Evolutionary conservation across 2,329 filamentous ascomycete genomes (phyloP).

Genomic region (Emmonsiellopsis sp.): DNA sequence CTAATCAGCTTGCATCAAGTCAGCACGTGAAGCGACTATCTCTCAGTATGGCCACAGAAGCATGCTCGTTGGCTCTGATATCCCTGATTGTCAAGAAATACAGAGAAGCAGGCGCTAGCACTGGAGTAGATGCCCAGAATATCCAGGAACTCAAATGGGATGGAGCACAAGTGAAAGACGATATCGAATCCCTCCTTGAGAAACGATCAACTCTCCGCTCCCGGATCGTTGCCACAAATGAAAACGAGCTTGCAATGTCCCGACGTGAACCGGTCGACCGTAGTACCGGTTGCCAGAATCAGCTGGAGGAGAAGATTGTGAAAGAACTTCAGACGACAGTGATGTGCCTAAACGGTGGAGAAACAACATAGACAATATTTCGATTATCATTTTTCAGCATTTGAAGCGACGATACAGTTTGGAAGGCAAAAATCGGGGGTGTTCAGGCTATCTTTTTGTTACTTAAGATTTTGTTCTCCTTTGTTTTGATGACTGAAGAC

Average conservation of each 20-base stretch:
- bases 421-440: neutral
- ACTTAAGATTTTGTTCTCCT: neutral
- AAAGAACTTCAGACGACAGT: constrained; percentile 52
- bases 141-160: constrained; percentile 72
- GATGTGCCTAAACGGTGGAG: constrained; percentile 31
- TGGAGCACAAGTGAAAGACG: constrained; percentile 60
- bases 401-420: neutral
- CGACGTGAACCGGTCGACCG: constrained; percentile 32
- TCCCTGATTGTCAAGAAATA: constrained; percentile 61
- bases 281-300: constrained; percentile 46
- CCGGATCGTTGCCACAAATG: constrained; percentile 61
- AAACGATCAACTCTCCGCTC: constrained; percentile 60
- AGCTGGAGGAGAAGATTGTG: constrained; percentile 67
- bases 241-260: constrained; percentile 58
- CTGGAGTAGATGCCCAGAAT: constrained; percentile 48
- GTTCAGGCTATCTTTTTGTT: neutral
- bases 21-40: constrained; percentile 50
- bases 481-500: neutral
- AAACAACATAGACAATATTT: constrained; percentile 17
- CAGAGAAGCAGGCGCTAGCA: constrained; percentile 53
- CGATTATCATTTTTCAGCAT: neutral
- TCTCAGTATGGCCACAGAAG: constrained; percentile 63
- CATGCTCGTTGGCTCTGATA: constrained; percentile 69
- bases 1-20: constrained; percentile 9
- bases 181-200: constrained; percentile 71